Percentiles rank a stretch among this genome's conserved stretches.
These are phyloP conservation scores for Sonneratia caseolaris DNA, from an alignment of 345 rosid genomes.

Conservation along the genomic window DNA sequence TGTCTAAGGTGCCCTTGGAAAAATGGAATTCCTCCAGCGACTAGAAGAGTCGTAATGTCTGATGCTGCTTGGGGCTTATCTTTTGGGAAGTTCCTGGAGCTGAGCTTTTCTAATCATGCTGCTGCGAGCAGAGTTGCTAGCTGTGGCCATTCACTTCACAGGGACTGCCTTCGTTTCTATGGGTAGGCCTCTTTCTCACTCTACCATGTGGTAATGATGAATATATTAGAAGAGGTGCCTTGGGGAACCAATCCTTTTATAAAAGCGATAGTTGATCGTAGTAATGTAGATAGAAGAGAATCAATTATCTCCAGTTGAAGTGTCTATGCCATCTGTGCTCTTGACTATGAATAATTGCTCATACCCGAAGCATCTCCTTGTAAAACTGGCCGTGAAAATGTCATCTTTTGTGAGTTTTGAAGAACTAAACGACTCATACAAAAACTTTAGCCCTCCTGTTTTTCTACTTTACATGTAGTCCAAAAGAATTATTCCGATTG, in stretches of 20 bases:
- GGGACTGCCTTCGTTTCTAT: constrained; percentile 98
- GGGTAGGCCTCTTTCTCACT: constrained; percentile 41
- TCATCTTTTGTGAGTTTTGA: background rate
- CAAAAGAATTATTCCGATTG: background rate
- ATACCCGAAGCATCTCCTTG: background rate
- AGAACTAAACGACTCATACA: background rate
- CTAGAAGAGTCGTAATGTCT: constrained; percentile 90
- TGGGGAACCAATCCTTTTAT: background rate
- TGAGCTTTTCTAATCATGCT: constrained; percentile 97
- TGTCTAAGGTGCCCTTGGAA: constrained; percentile 82
- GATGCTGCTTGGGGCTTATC: constrained; percentile 99
- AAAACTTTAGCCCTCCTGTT: background rate
- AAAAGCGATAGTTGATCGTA: background rate
- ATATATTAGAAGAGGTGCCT: background rate
- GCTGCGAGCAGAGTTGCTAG: constrained; percentile 99
- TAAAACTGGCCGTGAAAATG: background rate
- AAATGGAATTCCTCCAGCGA: constrained; percentile 85
- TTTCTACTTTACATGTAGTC: background rate
- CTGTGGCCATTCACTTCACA: constrained; percentile 96
- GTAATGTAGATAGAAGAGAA: background rate
- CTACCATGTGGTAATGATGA: background rate
- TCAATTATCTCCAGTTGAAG: background rate
- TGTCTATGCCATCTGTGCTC: background rate
- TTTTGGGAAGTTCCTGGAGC: constrained; percentile 92
- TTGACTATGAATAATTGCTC: background rate